Percentiles rank a stretch among this genome's conserved stretches.
Evolutionary conservation across 106 monocot genomes (phyloP).

Genomic region (Acanthochlamys bracteata): DNA sequence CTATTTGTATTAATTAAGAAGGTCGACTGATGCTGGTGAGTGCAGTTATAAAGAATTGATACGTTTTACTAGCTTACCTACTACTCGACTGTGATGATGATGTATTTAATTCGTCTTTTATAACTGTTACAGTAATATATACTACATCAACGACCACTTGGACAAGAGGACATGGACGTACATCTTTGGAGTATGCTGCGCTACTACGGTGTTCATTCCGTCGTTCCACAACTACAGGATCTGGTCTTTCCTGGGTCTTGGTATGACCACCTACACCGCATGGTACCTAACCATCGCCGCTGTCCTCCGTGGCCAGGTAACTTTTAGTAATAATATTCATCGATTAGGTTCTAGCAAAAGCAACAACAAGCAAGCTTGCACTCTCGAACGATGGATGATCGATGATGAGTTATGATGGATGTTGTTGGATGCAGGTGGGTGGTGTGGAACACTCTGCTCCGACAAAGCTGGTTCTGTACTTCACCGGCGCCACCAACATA

Average conservation of each 20-base stretch:
- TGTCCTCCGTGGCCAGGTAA: constrained; percentile 49
- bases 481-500: constrained; percentile 94
- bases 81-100: too few relatives aligned
- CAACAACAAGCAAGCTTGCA: neutral
- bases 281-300: constrained; percentile 68
- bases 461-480: constrained; percentile 67
- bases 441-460: constrained; percentile 55
- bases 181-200: constrained; percentile 26
- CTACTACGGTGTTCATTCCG: constrained; percentile 25
- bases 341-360: too few relatives aligned
- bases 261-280: constrained; percentile 70
- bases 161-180: constrained; percentile 41
- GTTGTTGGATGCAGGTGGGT: constrained; percentile 19
- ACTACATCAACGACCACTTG: constrained; percentile 33
- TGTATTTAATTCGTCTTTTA: too few relatives aligned
- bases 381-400: neutral
- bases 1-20: too few relatives aligned
- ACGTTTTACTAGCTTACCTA: too few relatives aligned
- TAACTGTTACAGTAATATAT: constrained; percentile 18
- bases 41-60: too few relatives aligned
- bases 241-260: constrained; percentile 57
- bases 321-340: too few relatives aligned
- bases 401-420: neutral
- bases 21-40: too few relatives aligned
- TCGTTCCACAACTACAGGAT: constrained; percentile 44